Evolutionary conservation across 805 yeast genomes (phyloP), one percentile per base, ranked within the genome.

Genomic region (Wickerhamomyces tratensis): DNA sequence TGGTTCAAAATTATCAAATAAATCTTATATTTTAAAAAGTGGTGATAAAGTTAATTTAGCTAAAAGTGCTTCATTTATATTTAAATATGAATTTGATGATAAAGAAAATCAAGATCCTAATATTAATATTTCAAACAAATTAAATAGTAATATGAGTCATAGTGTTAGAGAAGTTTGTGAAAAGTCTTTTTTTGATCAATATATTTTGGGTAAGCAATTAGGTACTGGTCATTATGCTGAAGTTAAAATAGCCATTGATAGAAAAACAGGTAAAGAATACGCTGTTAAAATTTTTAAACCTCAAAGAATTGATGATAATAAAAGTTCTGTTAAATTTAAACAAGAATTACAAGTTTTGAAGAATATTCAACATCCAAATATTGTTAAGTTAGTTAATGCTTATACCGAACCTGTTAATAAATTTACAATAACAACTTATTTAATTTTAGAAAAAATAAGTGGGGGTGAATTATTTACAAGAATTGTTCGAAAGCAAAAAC

Each of bases 211-310:
- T 1, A 68, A 66, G 43, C 76, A 79, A 48, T 60, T 84, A 25
- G 93, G 93, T 0, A 63, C 82, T 5, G 93, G 93, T 1, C 91
- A 84, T 59, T 84, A 84, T 53, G 91, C 93, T 0, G 77, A 77
- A n/a, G 93, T 84, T 4, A 80, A 77, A 54, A 85, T 81, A 49
- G 86, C 86, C 3, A 65, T 67, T 7, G 70, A 75, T 47, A 72
- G 78, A 49, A 58, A 61, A 7, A 70, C 79, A 0, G 86, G 87
- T 0, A 71, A 71, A 40, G 61, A 71, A 3, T 83, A 77, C 39
- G 93, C 91, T 0, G 86, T 84, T 5, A 84, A 84, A 54, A 78
- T 84, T 8, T 84, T 84, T 59, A 80, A 77, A 49, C 80, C 82
- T 47, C 65, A 74, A 58, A 57, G 56, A 39, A 57, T 61, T 33